Evolutionary conservation across 495 filamentous ascomycete species (phyloP), one percentile per base, ranked within the genome.

Genomic region (Hyaloscypha bicolor): DNA sequence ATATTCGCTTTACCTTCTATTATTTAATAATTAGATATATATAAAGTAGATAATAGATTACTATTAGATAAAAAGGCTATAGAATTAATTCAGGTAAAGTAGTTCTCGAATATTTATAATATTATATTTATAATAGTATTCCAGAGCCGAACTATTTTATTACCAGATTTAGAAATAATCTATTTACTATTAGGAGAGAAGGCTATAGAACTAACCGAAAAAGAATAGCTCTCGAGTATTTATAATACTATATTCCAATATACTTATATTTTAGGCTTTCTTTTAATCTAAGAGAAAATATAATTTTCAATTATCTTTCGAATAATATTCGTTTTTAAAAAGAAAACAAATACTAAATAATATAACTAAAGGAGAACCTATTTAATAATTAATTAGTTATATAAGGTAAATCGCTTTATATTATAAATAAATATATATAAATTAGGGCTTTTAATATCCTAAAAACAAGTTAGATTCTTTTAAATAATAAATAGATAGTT

Each of bases 341-440:
- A 5, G 11, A 53, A 53, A 14, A 53, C 51, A 25, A 53, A 14
- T 6, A 14, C 16, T 6, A 25, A 53, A 14, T 25, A 25, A 53
- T 53, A 37, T 37, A 37, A 37, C 11, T 37, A 37, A 5, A 37
- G 11, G 35, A 37, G 35, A 5, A 37, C 11, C 11, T 37, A 37
- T 37, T 37, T 37, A 37, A 37, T 37, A 5, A 37, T 11, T 37
- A 37, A 37, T 37, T 14, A 14, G 19, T 53, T 19, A 53, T 53
- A 53, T 53, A 53, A 53, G 4, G 19, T 25, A 53, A 53, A 53
- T 53, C 51, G 51, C 51, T 53, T 53, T 53, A 25, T 25, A 53
- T 53, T 25, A 53, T 53, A 53, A 53, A 53, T 53, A 53, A 53
- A 53, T 53, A 14, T 25, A 53, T 53, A 53, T 19, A 6, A 53